These are phyloP conservation scores for Mollisiaceae sp. DNA, from an alignment of 2,329 filamentous ascomycete species.

Conservation along the genomic window DNA sequence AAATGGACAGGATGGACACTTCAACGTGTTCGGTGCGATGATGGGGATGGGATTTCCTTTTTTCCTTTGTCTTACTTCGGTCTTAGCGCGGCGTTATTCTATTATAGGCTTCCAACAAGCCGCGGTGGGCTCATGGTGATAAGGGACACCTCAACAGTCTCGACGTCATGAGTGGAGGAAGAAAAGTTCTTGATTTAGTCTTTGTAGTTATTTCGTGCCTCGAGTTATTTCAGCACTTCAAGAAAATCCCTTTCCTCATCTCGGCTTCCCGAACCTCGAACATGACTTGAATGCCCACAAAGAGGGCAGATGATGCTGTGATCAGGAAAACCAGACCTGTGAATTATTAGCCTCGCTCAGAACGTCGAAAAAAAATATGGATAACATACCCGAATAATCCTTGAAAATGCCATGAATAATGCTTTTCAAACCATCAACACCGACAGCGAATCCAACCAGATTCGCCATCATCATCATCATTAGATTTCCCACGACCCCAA, in stretches of 20 bases:
- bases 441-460: conserved; percentile 91
- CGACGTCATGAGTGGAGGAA: neutral
- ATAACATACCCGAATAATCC: conserved; percentile 67
- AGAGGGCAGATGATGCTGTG: conserved; percentile 74
- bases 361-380: neutral
- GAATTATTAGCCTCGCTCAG: conserved; percentile 24
- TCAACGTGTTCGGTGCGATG: neutral
- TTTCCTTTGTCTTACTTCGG: neutral
- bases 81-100: conserved; percentile 36
- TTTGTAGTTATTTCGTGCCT: conserved; percentile 18
- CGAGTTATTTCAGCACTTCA: conserved; percentile 66
- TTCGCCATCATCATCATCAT: conserved; percentile 97
- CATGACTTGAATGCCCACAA: conserved; percentile 91
- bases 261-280: conserved; percentile 92
- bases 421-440: conserved; percentile 82
- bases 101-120: neutral
- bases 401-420: conserved; percentile 77
- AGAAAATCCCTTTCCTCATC: conserved; percentile 76
- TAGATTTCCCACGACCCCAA: conserved; percentile 82
- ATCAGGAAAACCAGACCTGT: conserved; percentile 74
- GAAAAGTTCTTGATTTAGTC: conserved; percentile 12
- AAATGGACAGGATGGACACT: neutral
- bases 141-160: conserved; percentile 7
- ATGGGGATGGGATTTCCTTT: neutral
- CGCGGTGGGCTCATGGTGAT: neutral